Conservation (phyloP, 805 yeast species). For the Sungouiozyma ichnusensis region DNA sequence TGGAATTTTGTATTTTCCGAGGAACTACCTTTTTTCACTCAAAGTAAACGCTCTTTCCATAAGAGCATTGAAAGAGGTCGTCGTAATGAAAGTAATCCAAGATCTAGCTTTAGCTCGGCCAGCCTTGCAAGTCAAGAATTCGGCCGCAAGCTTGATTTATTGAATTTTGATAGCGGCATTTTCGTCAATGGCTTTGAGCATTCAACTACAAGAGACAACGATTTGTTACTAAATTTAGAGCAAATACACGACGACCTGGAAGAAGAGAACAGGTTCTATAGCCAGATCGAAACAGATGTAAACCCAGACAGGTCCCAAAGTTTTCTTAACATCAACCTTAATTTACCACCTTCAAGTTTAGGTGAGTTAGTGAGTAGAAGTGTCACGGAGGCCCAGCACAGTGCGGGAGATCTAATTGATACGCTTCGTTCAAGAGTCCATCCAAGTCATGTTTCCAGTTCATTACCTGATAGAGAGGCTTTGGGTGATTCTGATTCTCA, state of each 20-base stretch:
- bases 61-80: slow-evolving; percentile 11
- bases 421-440: background rate
- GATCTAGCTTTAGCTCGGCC: slow-evolving; percentile 14
- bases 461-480: background rate
- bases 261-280: slow-evolving; percentile 6
- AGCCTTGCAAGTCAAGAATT: slow-evolving; percentile 21
- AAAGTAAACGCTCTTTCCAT: too few species aligned
- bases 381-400: slow-evolving; percentile 10
- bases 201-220: slow-evolving; percentile 1
- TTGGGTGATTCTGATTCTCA: background rate
- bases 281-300: background rate
- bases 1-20: slow-evolving; percentile 9
- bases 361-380: slow-evolving; percentile 18
- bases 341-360: slow-evolving; percentile 26
- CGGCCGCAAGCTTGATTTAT: slow-evolving; percentile 15
- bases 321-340: slow-evolving; percentile 15
- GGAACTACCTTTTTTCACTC: background rate
- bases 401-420: slow-evolving; percentile 4
- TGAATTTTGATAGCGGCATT: background rate
- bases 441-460: background rate
- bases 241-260: slow-evolving; percentile 25
- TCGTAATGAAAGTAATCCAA: slow-evolving; percentile 10
- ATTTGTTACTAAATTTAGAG: slow-evolving; percentile 17
- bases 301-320: slow-evolving; percentile 6
- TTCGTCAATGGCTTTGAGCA: background rate